Percentiles rank a stretch among this genome's conserved stretches.
These are phyloP conservation scores for Backusella australiensis DNA, from an alignment of 192 early-diverging fungal genomes.

Conservation along the genomic window DNA sequence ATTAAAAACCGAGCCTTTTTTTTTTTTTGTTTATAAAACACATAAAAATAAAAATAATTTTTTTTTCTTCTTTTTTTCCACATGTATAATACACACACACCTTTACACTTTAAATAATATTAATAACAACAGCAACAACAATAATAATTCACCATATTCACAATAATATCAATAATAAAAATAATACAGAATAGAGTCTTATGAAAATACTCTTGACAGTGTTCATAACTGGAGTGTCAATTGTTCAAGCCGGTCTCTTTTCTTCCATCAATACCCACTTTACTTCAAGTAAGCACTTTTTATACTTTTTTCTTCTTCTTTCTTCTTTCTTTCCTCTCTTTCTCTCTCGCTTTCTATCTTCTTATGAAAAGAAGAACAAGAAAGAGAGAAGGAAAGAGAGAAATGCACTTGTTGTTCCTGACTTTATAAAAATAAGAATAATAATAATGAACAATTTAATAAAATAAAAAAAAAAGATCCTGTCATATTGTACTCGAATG, in stretches of 20 bases:
- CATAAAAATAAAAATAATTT: not conserved
- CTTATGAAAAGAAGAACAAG: not conserved
- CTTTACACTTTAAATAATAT: not conserved
- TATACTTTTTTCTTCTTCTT: not conserved
- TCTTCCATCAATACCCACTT: slow-evolving; percentile 19
- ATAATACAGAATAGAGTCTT: not conserved
- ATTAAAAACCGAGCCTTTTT: not conserved
- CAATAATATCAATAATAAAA: not conserved
- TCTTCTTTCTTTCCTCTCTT: not conserved
- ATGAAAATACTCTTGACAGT: slow-evolving; percentile 11
- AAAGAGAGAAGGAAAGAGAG: not conserved
- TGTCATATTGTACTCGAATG: slow-evolving; percentile 13
- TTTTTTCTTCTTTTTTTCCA: slow-evolving; percentile 3
- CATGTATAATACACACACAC: not conserved
- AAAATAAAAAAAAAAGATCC: not conserved
- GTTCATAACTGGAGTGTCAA: not conserved
- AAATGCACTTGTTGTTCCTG: not conserved
- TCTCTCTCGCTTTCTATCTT: not conserved
- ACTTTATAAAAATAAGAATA: not conserved
- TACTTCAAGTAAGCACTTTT: slow-evolving; percentile 10
- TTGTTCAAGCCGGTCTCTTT: slow-evolving; percentile 9
- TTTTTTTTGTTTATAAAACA: not conserved
- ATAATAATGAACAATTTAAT: not conserved
- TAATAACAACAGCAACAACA: not conserved
- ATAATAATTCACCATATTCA: not conserved